Conservation (phyloP, 768 basidiomycete species). For the Nidularia pulvinata region DNA sequence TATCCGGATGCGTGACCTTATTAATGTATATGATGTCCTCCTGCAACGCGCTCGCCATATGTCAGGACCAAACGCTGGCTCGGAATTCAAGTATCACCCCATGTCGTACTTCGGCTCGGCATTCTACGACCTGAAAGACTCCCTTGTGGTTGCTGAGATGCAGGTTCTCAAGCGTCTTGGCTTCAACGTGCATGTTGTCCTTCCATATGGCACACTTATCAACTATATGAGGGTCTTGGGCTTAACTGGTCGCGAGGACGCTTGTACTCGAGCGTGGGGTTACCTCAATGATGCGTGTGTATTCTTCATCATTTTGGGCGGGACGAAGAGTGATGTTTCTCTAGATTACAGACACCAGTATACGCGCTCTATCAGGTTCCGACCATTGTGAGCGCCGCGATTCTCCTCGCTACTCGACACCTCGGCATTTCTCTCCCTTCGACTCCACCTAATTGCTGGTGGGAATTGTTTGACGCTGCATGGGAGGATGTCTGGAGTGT, state of each 20-base stretch:
- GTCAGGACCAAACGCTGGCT: constrained; percentile 27
- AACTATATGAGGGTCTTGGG: constrained; percentile 93
- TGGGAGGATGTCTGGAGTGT: constrained; percentile 90
- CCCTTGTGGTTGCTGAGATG: constrained; percentile 94
- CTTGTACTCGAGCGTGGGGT: constrained; percentile 86
- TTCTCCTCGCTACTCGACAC: constrained; percentile 77
- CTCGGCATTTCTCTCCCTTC: constrained; percentile 76
- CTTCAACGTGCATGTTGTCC: constrained; percentile 91
- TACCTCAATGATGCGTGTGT: constrained; percentile 95
- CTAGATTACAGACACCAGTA: constrained; percentile 91
- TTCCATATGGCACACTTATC: constrained; percentile 93
- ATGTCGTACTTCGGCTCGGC: constrained; percentile 90
- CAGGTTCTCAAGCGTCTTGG: constrained; percentile 95
- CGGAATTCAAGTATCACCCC: constrained; percentile 67
- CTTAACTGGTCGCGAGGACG: constrained; percentile 69
- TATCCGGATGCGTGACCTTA: constrained; percentile 88
- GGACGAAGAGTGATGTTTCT: neutral
- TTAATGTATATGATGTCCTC: constrained; percentile 92
- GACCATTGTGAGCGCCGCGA: constrained; percentile 88
- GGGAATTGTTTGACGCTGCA: constrained; percentile 90
- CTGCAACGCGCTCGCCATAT: constrained; percentile 70
- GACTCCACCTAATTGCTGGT: constrained; percentile 78
- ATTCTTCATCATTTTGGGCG: neutral
- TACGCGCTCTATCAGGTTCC: constrained; percentile 90
- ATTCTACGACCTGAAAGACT: constrained; percentile 95